Base-by-base conservation (phyloP, 2,329 filamentous ascomycete genomes). In the Fusarium paranaense region DNA sequence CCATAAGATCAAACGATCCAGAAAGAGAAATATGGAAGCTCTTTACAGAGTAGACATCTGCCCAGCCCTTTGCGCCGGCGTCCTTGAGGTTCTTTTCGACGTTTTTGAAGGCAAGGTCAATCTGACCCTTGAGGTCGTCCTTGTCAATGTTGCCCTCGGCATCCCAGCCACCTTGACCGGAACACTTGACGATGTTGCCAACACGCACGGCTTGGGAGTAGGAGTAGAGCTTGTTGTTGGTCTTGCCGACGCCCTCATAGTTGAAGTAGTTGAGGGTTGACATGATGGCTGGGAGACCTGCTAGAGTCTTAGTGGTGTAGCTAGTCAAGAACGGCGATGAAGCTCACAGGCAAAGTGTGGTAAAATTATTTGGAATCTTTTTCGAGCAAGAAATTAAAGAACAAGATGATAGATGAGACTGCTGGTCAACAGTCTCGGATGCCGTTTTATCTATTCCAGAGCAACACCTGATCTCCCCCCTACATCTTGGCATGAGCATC, bases 1-100 rank as follows among this genome's bases (percentile, higher is more conserved):
- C 81, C 83, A 90, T 86, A 7, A 80, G 80, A 0, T 72, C 81
- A 16, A 85, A 62, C 1, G 80, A 81, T 60, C 85, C 82, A 18
- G 83, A 83, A 4, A 87, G 79, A 2, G 80, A 82, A 2, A 85
- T 78, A 64, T 87, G 84, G 67, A 87, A 89, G 2, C 84, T 85
- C 20, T 82, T 84, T 25, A 89, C 81, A 0, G 82, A 81, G 78
- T 80, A 88, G 0, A 91, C 89, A 67, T 91, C 87, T n/a, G 78
- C 78, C 87, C 87, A 90, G 4, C 88, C 89, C 66, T 87, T 85
- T 1, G 87, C 88, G 1, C 90, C 90, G 0, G 88, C 89, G 18
- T 86, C 75, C 47, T 83, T 85, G 6, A 92, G 79, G 32, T 78
- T 81, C 6, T 83, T 76, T 1, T 92, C 88, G 11, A 91, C 86